Base-by-base conservation (phyloP, 768 basidiomycete species). In the Boletellus sp. region DNA sequence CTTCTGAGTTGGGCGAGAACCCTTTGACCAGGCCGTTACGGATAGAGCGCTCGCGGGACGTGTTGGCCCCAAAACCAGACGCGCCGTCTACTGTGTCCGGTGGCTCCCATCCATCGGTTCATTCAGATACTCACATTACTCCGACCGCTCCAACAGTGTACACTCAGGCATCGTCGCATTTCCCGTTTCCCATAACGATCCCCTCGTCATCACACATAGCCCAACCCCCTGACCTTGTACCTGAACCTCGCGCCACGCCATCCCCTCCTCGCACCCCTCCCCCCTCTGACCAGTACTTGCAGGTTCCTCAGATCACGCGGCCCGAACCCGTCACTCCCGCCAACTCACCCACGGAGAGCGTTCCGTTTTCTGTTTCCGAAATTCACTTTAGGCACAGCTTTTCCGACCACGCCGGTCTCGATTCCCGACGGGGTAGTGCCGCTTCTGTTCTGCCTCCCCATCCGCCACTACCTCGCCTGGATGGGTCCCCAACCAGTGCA, bases 331-430 rank as follows among this genome's bases (percentile, higher is more conserved):
- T 41, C 58, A 26, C 66, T n/a, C 60, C 63, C 41, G 59, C 72
- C 26, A 70, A 67, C 24, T 81, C 82, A 13, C 80, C 80, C 33
- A 78, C 78, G 0, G 78, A 83, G 41, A 83, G 80, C 49, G 67
- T 81, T 33, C 78, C 79, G 1, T 70, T 78, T 49, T 78, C 79
- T 15, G 73, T 78, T n/a, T 77, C 78, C 15, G 79, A 81, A 11
- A 67, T 79, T 28, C 69, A 76, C 42, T 79, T 79, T 62, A 69
- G 76, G 33, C 71, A 75, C 38, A 78, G 66, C 35, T 57, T 47
- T 45, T 68, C 66, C 7, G 69, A 70, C 31, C 69, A 59, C 42
- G 46, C 52, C n/a, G 57, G 33, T 39, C 35, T 63, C 10, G 68
- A 68, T 42, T 68, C 67, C 15, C 71, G 67, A 17, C 64, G 68